Evolutionary conservation across 139 green algal genomes (phyloP), one percentile per base, ranked within the genome.

Genomic region (Chlamydomonas urium): DNA sequence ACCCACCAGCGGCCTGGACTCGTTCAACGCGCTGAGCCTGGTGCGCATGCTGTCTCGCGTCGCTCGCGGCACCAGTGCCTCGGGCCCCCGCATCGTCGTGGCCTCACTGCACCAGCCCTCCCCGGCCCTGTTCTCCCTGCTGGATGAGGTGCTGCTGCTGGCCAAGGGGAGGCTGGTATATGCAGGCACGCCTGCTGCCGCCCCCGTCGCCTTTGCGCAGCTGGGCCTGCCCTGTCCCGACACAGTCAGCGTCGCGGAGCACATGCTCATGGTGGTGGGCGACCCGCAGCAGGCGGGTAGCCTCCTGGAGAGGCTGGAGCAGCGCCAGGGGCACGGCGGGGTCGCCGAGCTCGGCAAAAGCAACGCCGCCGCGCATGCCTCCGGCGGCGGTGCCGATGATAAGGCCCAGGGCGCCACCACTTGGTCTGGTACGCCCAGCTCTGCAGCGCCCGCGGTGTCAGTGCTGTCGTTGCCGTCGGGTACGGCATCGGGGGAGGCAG

Each of bases 91-190:
- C 34, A 86, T 92, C 36, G 90, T 95, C n/a, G 62, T 92, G 36
- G 50, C 88, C 6, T 89, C 86, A 4, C 74, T 94, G 38, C 90
- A 95, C 84, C 89, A 94, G 81, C 90, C 90, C 38, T 89, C 81
- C 0, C 84, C 82, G 0, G 72, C 67, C n/a, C 82, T 95, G 48
- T 92, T 93, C 60, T 28, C 2, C n/a, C 2, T 29, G 8, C 70
- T 81, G 4, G 61, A 73, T 29, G n/a, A 29, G 8, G 65, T 60
- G 65, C 74, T 90, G 59, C 82, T 95, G 14, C 75, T 95, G 69
- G 80, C 85, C 3, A 42, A 33, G 1, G 90, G 90, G 0, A 67
- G 73, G n/a, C 74, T 83, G 47, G 68, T 89, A 21, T 93, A 82
- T 73, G 48, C 32, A 0, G 90, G 90, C 1, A 47, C 80, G 14